Base-by-base conservation (phyloP, 2,329 filamentous ascomycete species). In the Whalleya microplaca region DNA sequence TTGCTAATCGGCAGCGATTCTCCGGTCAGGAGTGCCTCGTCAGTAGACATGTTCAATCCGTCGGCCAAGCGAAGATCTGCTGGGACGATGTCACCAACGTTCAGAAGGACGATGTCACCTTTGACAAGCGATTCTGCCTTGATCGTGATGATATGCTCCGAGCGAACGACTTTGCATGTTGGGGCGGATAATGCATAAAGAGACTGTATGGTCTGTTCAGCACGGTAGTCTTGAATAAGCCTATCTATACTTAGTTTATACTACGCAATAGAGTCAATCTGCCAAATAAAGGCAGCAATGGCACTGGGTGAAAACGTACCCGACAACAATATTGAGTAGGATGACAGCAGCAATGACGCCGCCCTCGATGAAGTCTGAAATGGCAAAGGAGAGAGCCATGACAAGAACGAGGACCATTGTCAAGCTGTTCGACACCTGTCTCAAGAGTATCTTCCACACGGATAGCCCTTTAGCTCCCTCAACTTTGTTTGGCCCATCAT, bases 371-470 rank as follows among this genome's bases (percentile, higher is more conserved):
- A 80, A 87, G 70, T 87, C 86, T 65, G 79, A 68, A 64, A 88
- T 89, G 70, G 80, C 84, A 74, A 87, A 89, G 47, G 84, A 86
- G 56, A 85, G 76, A 56, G 84, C 86, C 85, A 90, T 91, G 67
- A 90, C 89, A 67, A 90, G 85, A 64, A 92, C 79, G 65, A 92
- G 85, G 61, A 90, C 86, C 71, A 89, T 80, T 62, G 88, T 91
- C 75, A 91, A 78, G 76, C 87, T 89, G 77, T 91, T 91, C 64
- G 88, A 89, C 66, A 91, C 83, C 78, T 91, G 88, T 70, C 87
- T 88, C 75, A 91, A 74, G 76, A 91, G 82, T 77, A 91, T 89
- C 76, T 88, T 84, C 84, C 87, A 90, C 74, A 88, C 69, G 74
- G 88, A 90, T 76, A 88, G 76, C 74, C 86, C 85, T 76, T 87